Evolutionary conservation across 2,329 filamentous ascomycete genomes (phyloP), one percentile per base, ranked within the genome.

Genomic region (Paraphaeosphaeria minitans): DNA sequence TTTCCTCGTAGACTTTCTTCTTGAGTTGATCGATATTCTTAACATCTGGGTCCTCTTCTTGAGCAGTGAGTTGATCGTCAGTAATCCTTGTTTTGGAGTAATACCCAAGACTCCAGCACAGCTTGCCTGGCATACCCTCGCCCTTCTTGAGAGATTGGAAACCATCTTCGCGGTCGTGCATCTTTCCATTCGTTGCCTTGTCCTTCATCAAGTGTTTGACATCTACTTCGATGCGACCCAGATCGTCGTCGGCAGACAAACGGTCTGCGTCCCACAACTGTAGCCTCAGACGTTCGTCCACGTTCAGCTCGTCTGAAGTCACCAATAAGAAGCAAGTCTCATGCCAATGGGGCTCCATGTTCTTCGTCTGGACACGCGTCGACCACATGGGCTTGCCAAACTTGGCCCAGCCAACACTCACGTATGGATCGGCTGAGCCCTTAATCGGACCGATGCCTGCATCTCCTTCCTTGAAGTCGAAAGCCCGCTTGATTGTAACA

Each of bases 251-350:
- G 1, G 89, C 89, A 2, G 86, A 89, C 53, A 85, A 83, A 45
- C 87, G 86, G 71, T 92, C 90, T 1, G 88, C 90, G 66, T 93
- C 90, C 89, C 89, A 93, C 0, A 92, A 79, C 68, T 92, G 89
- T 1, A 92, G 69, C 3, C 89, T 84, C 10, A 93, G 72, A 35
- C 84, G 86, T 74, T 91, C 89, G 22, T 88, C 84, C 0, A 90
- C 89, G 60, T 92, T 89, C 12, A 92, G 74, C 70, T 92, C 89
- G 62, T 91, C 86, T 0, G 87, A 82, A 0, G 88, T 87, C 1
- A 92, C 88, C 1, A 91, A 78, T n/a, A 92, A 77, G 58, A 85
- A 89, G 22, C 84, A 84, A 51, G 86, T 89, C 72, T 93, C 90
- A 35, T 90, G 82, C 89, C 89, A 92, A 47, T 79, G 80, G 0